Conservation (phyloP, 371 early-diverging fungal genomes). For the Mucor irregularis region DNA sequence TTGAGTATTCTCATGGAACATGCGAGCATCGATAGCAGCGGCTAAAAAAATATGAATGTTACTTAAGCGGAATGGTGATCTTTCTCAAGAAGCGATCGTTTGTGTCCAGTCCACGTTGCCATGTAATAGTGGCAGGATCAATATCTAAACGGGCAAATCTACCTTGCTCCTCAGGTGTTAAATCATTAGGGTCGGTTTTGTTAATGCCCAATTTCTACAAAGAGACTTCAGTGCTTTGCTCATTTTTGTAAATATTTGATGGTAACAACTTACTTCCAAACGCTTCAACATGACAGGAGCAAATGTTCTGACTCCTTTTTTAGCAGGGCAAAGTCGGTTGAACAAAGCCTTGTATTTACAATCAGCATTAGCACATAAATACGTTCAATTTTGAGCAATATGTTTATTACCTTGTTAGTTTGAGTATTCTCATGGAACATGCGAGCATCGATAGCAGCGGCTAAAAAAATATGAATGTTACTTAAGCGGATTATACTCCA, state of each 20-base stretch:
- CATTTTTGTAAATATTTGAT: too few relatives aligned
- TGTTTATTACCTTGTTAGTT: too few relatives aligned
- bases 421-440: constrained; percentile 96
- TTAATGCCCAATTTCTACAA: constrained; percentile 85
- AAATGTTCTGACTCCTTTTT: constrained; percentile 82
- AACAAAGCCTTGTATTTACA: constrained; percentile 88
- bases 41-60: too few relatives aligned
- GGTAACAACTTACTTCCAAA: too few relatives aligned
- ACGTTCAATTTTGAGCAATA: too few relatives aligned
- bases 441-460: constrained; percentile 97
- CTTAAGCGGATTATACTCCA: too few relatives aligned
- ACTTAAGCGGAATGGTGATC: constrained; percentile 85
- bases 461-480: too few relatives aligned
- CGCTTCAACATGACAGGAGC: constrained; percentile 86
- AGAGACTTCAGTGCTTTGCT: too few relatives aligned
- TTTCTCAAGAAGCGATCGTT: constrained; percentile 94
- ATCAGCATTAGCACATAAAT: too few relatives aligned
- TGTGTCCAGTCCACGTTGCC: constrained; percentile 94
- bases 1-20: constrained; percentile 95
- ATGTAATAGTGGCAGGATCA: constrained; percentile 90
- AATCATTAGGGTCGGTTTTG: constrained; percentile 74
- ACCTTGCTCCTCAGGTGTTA: constrained; percentile 77
- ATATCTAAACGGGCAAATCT: constrained; percentile 90
- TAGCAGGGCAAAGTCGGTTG: constrained; percentile 84
- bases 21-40: constrained; percentile 97